Conservation (phyloP, 192 early-diverging fungal genomes). For the Kickxella alabastrina region DNA sequence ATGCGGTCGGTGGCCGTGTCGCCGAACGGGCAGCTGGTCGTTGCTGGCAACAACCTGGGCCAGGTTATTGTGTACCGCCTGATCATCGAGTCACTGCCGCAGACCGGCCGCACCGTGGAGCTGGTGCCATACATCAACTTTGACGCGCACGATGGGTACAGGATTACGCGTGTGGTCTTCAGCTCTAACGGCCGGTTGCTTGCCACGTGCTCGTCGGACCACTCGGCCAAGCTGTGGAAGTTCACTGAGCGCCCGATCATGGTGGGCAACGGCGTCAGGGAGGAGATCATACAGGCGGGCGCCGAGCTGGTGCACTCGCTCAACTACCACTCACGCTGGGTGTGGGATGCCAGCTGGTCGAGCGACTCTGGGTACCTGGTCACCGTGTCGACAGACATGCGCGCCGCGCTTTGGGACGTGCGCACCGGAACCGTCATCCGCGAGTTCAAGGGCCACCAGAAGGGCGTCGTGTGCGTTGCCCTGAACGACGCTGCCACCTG, state of each 20-base stretch:
- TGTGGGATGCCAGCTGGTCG: constrained; percentile 51
- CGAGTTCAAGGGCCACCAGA: constrained; percentile 51
- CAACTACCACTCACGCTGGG: constrained; percentile 45
- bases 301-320: constrained; percentile 39
- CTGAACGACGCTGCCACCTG: constrained; percentile 51
- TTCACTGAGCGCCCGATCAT: constrained; percentile 23
- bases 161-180: constrained; percentile 43
- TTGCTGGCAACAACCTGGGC: constrained; percentile 46
- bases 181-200: constrained; percentile 34
- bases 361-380: constrained; percentile 50
- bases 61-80: constrained; percentile 48
- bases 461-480: constrained; percentile 47
- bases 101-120: constrained; percentile 38
- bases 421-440: constrained; percentile 39
- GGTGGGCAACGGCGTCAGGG: constrained; percentile 7
- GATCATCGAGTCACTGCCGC: constrained; percentile 36
- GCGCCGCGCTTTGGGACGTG: constrained; percentile 46
- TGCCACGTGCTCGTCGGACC: constrained; percentile 50
- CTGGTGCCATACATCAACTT: constrained; percentile 46
- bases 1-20: constrained; percentile 44
- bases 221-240: constrained; percentile 43
- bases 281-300: constrained; percentile 18
- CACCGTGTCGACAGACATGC: constrained; percentile 49
- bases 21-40: constrained; percentile 45
- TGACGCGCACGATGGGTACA: constrained; percentile 37